phyloP scores from a whole-genome alignment of 202 grass and related monocot genomes.

The Panicum virgatum region DNA sequence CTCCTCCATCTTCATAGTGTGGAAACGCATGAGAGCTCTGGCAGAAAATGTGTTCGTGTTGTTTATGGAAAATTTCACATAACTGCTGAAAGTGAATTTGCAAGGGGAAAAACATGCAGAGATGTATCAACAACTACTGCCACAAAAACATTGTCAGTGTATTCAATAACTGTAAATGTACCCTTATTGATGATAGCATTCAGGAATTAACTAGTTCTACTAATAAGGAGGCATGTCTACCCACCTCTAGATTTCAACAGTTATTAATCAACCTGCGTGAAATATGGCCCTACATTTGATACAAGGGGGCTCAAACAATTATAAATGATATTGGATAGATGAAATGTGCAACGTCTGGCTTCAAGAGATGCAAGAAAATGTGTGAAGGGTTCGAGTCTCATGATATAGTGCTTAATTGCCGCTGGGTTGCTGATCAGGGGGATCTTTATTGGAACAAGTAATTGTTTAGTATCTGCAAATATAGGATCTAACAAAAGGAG shows the following conservation, averaged over 20 bases:
- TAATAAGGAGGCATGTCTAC: neutral
- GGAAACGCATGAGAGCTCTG: slow-evolving; percentile 95
- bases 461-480: neutral
- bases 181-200: neutral
- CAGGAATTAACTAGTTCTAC: neutral
- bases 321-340: neutral
- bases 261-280: too few relatives aligned
- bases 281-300: too few relatives aligned
- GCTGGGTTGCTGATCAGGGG: neutral
- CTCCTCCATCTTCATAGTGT: slow-evolving; percentile 99
- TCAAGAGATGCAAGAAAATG: neutral
- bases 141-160: neutral
- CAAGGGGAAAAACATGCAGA: neutral
- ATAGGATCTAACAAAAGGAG: too few relatives aligned
- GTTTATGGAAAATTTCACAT: slow-evolving; percentile 17
- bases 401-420: too few relatives aligned
- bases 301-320: too few relatives aligned
- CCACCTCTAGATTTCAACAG: too few relatives aligned
- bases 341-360: neutral
- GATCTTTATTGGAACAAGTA: neutral
- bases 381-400: neutral
- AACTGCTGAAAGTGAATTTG: neutral
- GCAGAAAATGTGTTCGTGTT: slow-evolving; percentile 30
- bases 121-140: neutral
- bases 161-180: neutral